Evolutionary conservation across 768 basidiomycete species (phyloP).

Genomic region (Tulasnella sp.): DNA sequence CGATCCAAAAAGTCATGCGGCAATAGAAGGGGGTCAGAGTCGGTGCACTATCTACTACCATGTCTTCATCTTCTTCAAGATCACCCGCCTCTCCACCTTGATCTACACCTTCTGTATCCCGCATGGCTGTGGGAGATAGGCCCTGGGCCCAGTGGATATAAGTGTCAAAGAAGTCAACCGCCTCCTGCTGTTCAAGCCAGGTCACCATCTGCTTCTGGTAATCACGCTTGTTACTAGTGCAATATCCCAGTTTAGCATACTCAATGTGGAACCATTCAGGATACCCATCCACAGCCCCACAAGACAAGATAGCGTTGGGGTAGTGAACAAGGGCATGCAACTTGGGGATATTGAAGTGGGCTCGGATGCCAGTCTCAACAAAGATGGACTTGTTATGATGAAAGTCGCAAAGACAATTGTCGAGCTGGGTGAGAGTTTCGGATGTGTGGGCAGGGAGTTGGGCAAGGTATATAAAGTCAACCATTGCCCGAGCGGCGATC

Average conservation of each 20-base stretch:
- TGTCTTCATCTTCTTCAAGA: not conserved
- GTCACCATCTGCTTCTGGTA: constrained; percentile 37
- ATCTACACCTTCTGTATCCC: not conserved
- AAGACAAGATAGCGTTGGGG: constrained; percentile 26
- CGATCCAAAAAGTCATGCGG: not conserved
- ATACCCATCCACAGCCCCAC: constrained; percentile 35
- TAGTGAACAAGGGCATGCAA: constrained; percentile 37
- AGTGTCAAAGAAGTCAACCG: constrained; percentile 27
- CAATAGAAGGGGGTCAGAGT: not conserved
- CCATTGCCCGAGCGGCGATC: constrained; percentile 27
- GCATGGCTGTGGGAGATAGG: constrained; percentile 26
- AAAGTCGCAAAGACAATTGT: constrained; percentile 30
- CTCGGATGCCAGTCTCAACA: constrained; percentile 31
- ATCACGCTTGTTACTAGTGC: constrained; percentile 31
- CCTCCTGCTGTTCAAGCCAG: constrained; percentile 35
- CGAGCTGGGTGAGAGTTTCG: constrained; percentile 29
- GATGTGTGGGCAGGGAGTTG: constrained; percentile 33
- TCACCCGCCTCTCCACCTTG: not conserved
- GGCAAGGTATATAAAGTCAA: constrained; percentile 38
- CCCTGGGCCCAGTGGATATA: constrained; percentile 29
- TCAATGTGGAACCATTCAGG: too few species aligned
- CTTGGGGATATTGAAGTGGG: constrained; percentile 40
- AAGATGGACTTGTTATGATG: constrained; percentile 36
- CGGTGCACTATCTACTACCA: not conserved
- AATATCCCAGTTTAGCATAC: too few species aligned